Conservation (phyloP, 2,329 filamentous ascomycete genomes). For the Pyrenophora seminiperda region DNA sequence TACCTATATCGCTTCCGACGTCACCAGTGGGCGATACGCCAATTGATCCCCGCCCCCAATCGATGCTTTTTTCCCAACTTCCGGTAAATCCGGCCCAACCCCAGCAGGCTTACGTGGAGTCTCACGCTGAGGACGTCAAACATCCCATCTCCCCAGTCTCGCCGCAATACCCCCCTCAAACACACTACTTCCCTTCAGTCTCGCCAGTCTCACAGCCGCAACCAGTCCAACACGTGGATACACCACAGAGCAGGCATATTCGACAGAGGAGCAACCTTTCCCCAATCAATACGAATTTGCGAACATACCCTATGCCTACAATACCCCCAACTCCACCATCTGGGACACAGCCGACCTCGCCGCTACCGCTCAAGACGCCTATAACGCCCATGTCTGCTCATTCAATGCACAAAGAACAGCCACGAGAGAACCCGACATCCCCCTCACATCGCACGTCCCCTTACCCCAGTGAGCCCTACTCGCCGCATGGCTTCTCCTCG, state of each 20-base stretch:
- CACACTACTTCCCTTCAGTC: constrained; percentile 29
- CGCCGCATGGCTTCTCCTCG: constrained; percentile 39
- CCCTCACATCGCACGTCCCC: constrained; percentile 18
- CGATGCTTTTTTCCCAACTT: constrained; percentile 30
- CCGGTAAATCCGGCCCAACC: constrained; percentile 31
- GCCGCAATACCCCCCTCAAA: constrained; percentile 25
- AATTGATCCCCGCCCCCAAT: constrained; percentile 35
- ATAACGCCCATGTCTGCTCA: constrained; percentile 35
- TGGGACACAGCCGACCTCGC: constrained; percentile 25
- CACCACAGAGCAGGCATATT: constrained; percentile 33
- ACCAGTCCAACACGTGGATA: constrained; percentile 20
- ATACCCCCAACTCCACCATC: constrained; percentile 37
- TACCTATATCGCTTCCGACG: constrained; percentile 27
- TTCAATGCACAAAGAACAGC: constrained; percentile 19
- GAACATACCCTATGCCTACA: constrained; percentile 27
- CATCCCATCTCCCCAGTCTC: constrained; percentile 33
- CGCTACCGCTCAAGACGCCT: constrained; percentile 34
- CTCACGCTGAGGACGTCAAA: constrained; percentile 35
- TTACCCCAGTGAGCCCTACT: constrained; percentile 37
- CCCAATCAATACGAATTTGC: constrained; percentile 39
- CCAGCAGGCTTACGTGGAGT: constrained; percentile 24
- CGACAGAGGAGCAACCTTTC: constrained; percentile 42
- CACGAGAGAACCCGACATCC: constrained; percentile 7
- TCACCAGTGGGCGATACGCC: constrained; percentile 31
- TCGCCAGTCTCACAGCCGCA: constrained; percentile 30